Evolutionary conservation across 148 eudicot species (phyloP).

Genomic region (Camellia japonica): DNA sequence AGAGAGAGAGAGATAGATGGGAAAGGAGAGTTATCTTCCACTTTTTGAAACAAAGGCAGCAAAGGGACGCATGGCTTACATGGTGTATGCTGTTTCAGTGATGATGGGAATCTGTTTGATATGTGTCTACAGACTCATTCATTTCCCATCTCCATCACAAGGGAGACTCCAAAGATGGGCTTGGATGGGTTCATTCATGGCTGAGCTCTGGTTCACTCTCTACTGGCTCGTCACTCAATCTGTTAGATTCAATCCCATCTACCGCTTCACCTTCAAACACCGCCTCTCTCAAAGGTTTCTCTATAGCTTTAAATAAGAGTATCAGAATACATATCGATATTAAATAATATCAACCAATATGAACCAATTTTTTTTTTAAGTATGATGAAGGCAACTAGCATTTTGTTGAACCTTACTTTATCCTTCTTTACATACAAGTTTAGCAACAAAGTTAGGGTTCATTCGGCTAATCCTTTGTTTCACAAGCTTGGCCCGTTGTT

Average conservation of each 20-base stretch:
- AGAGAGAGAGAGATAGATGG: neutral
- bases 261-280: constrained; percentile 26
- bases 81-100: constrained; percentile 12
- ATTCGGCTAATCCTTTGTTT: no score
- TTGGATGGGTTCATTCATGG: constrained; percentile 22
- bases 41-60: constrained; percentile 20
- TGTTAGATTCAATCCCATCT: constrained; percentile 19
- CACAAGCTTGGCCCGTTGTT: no score
- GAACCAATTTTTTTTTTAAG: no score
- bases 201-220: constrained; percentile 28
- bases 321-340: no score
- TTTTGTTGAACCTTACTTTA: no score
- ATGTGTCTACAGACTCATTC: constrained; percentile 15
- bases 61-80: constrained; percentile 17
- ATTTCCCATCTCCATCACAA: constrained; percentile 15
- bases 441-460: no score
- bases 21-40: constrained; percentile 3
- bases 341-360: no score
- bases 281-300: constrained; percentile 23
- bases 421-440: no score
- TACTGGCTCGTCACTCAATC: constrained; percentile 32
- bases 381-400: no score
- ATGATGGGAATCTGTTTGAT: constrained; percentile 15
- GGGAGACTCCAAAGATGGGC: constrained; percentile 8
- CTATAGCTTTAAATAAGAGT: neutral